Base-by-base conservation (phyloP, 805 yeast genomes). In the Blastobotrys mokoenaii region DNA sequence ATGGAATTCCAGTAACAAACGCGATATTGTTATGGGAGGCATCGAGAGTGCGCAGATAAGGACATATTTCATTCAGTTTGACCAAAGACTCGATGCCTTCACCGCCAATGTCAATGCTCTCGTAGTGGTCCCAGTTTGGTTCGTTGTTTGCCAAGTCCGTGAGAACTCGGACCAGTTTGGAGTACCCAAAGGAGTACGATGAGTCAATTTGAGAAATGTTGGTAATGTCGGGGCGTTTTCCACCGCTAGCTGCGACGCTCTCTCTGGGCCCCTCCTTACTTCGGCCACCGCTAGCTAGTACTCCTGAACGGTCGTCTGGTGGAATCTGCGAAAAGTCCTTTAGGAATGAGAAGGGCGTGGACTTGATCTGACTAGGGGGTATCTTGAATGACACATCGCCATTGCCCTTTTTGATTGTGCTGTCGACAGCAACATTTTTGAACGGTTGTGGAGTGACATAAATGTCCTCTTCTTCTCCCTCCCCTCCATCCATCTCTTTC, bases 1-100 rank as follows among this genome's bases (percentile, higher is more conserved):
- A 48, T 1, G 79, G 78, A 11, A 71, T 51, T 0, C 79, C 80
- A n/a, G 69, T 69, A 15, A 74, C 52, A 49, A 59, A 70, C 29
- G 61, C 63, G 17, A 75, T 52, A 12, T 57, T 51, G 57, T 75
- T 75, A 7, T 57, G 45, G 1, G 74, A 63, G 6, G 72, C 59
- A 46, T 72, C 61, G 2, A 72, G 54, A n/a, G 55, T 60, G 16
- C 50, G 51, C 20, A 75, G 54, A 11, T 60, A 60, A 0, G 78
- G 79, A 43, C 74, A 61, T 43, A 71, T 64, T 22, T 61, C 59
- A 20, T 66, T 61, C 31, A 75, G 62, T 40, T 66, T 66, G 32
- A 67, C 66, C 10, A 74, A 57, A 29, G 68, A 70, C n/a, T 61
- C 66, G 18, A 75, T 55, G 2, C 56, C 56, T 17, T 60, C 58